phyloP scores from a whole-genome alignment of 1,284 basidiomycete genomes.

The Moesziomyces sp. region DNA sequence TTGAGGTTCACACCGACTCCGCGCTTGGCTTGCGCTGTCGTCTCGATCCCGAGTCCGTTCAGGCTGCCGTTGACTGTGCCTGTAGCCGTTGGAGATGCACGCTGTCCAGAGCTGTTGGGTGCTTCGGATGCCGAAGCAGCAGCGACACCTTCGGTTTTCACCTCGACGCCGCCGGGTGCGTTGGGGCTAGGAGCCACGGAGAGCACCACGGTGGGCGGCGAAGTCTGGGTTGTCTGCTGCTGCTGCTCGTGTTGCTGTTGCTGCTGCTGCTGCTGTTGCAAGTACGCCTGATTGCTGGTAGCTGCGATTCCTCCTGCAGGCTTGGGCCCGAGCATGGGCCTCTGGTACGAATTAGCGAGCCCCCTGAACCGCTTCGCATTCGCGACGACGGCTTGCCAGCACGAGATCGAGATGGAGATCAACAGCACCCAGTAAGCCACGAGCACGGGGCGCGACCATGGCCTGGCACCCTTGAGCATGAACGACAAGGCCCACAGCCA shows the following conservation, averaged over 20 bases:
- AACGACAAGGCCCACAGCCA: slow-evolving; percentile 81
- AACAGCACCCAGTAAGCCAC: slow-evolving; percentile 86
- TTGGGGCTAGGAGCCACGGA: slow-evolving; percentile 25
- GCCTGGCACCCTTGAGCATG: slow-evolving; percentile 77
- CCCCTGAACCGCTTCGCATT: slow-evolving; percentile 52
- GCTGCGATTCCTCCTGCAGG: slow-evolving; percentile 13
- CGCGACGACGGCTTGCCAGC: slow-evolving; percentile 76
- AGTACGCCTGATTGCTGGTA: slow-evolving; percentile 15
- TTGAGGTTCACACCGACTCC: slow-evolving; percentile 27
- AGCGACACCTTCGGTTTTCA: slow-evolving; percentile 12
- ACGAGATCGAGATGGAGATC: slow-evolving; percentile 84
- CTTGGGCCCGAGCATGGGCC: slow-evolving; percentile 28
- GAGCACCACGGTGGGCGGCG: slow-evolving; percentile 9
- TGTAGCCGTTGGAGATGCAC: background rate
- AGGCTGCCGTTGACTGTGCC: slow-evolving; percentile 6
- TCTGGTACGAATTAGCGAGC: slow-evolving; percentile 33
- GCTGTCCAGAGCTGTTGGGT: background rate
- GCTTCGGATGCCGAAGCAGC: slow-evolving; percentile 1
- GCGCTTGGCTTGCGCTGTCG: slow-evolving; percentile 13
- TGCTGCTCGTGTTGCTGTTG: background rate
- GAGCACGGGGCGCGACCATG: slow-evolving; percentile 85
- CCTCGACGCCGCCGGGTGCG: slow-evolving; percentile 34
- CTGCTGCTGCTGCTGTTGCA: slow-evolving; percentile 30
- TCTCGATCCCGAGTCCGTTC: slow-evolving; percentile 7
- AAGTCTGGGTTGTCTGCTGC: slow-evolving; percentile 14